Evolutionary conservation across 371 early-diverging fungal genomes (phyloP), one percentile per base, ranked within the genome.

Genomic region (Saksenaea vasiformis): DNA sequence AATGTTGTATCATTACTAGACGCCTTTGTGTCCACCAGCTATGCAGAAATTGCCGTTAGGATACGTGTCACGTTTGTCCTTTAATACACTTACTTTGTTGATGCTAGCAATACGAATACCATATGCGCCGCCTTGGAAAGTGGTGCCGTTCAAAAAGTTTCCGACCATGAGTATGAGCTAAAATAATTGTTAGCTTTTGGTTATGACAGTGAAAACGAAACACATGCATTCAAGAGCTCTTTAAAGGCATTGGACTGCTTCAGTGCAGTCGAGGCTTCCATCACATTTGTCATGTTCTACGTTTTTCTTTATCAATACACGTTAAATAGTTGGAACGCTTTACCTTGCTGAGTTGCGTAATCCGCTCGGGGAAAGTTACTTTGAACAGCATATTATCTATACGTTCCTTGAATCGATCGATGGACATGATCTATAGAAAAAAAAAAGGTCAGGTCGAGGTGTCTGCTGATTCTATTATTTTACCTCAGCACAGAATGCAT

Each of bases 121-220:
- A 80, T 91, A 94, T 0, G 95, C 95, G 5, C 93, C 91, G 44
- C 97, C 96, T 62, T 92, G 91, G 77, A 93, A 91, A 2, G 89
- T 88, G 0, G 90, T 83, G 10, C 93, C 92, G 72, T 97, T 97
- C 89, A 97, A 92, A 68, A 87, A 95, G 77, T 97, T 97, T 43
- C 97, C 96, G 1, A 96, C 75, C 61, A 92, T 85, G 59, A 97
- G 76, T 22, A 97, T 89, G 36, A 96, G 71, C 85, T 93, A 80
- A 4, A 82, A 64, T 36, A 76, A 37, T 13, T 14, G 54, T 51
- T 13, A 38, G 5, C 10, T 26, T 41, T 38, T 37, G 11, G 3
- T 5, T 4, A 19, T 2, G 24, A 55, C 19, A 28, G 19, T 54
- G 19, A 34, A 15, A 44, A 56, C 27, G 56, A 53, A 51, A 22